Percentiles rank a stretch among this genome's conserved stretches.
phyloP scores from a whole-genome alignment of 2,329 filamentous ascomycete genomes.

The Sarocladium kiliense region DNA sequence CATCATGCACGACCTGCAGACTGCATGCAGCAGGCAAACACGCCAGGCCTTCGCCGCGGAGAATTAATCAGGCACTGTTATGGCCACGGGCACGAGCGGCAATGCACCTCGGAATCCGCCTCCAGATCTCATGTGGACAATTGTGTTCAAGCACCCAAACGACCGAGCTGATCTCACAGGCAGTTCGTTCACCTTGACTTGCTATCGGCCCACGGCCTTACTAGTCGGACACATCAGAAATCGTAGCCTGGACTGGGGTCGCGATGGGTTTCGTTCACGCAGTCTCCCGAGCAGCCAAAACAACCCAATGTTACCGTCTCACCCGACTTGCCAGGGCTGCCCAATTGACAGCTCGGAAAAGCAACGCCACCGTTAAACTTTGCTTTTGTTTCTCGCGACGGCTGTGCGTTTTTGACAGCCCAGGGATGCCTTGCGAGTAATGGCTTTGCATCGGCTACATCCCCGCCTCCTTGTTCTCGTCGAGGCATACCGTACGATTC shows the following conservation, averaged over 20 bases:
- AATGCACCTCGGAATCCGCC: background rate
- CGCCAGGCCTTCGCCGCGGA: background rate
- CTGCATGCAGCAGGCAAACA: constrained; percentile 2
- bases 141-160: too few relatives aligned
- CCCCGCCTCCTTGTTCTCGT: background rate
- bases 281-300: background rate
- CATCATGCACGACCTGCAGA: constrained; percentile 7
- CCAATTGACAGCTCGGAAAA: constrained; percentile 6
- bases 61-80: constrained; percentile 7
- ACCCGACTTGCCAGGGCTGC: background rate
- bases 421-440: constrained; percentile 7
- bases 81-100: background rate
- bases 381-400: background rate
- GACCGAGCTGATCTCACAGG: too few relatives aligned
- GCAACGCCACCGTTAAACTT: background rate
- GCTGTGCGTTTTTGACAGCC: background rate
- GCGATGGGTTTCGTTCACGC: background rate
- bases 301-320: background rate
- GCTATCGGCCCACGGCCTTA: background rate
- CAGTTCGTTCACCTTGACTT: background rate
- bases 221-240: background rate
- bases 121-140: too few relatives aligned
- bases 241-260: background rate
- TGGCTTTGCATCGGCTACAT: background rate
- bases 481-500: constrained; percentile 1